A percentile compares a stretch with the other conserved stretches of the same genome.
These are phyloP conservation scores for Paraleonurus japonicus DNA, from an alignment of 257 asterid species.

Conservation along the genomic window DNA sequence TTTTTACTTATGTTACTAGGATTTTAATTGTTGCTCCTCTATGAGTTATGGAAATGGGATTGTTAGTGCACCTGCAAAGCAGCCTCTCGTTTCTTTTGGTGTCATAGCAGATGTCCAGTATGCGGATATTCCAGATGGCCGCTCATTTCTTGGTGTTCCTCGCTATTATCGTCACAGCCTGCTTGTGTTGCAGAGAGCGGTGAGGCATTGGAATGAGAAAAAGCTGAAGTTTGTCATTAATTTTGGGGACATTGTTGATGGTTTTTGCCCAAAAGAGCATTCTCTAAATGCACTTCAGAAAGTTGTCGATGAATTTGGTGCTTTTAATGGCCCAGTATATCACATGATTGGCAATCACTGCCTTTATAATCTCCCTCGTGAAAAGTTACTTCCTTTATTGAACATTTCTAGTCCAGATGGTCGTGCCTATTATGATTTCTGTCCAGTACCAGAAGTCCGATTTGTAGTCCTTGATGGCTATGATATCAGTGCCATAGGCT, in stretches of 20 bases:
- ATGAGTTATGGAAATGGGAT: slow-evolving; percentile 60
- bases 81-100: slow-evolving; percentile 88
- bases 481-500: slow-evolving; percentile 84
- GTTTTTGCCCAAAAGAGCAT: slow-evolving; percentile 79
- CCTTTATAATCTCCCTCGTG: slow-evolving; percentile 95
- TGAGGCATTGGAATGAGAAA: slow-evolving; percentile 43
- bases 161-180: slow-evolving; percentile 86
- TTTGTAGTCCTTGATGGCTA: slow-evolving; percentile 85
- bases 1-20: slow-evolving; percentile 24
- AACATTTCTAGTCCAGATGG: slow-evolving; percentile 46
- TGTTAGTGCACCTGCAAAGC: slow-evolving; percentile 41
- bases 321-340: slow-evolving; percentile 61
- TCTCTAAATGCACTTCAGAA: slow-evolving; percentile 57
- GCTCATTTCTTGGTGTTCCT: slow-evolving; percentile 85
- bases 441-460: slow-evolving; percentile 71
- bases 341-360: slow-evolving; percentile 98
- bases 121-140: slow-evolving; percentile 93
- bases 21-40: slow-evolving; percentile 35
- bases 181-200: slow-evolving; percentile 79
- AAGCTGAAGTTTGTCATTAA: slow-evolving; percentile 58
- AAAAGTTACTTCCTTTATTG: slow-evolving; percentile 64
- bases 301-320: slow-evolving; percentile 46
- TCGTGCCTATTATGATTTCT: slow-evolving; percentile 80
- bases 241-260: slow-evolving; percentile 87
- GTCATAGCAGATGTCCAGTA: slow-evolving; percentile 91